phyloP scores from a whole-genome alignment of 495 filamentous ascomycete genomes.

The Neurospora sublineolata region DNA sequence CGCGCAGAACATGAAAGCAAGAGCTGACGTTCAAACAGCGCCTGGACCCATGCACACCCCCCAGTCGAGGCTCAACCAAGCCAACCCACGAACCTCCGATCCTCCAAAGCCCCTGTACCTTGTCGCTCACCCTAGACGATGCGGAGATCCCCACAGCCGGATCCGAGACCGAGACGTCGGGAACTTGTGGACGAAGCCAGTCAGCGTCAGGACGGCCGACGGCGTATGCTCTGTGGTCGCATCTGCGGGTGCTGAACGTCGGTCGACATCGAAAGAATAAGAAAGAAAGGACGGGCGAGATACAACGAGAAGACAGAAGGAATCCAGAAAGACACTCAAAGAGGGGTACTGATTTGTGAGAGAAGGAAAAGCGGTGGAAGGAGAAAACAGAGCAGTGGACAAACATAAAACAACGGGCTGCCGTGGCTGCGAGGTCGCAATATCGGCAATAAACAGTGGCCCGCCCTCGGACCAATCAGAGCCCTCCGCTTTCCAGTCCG shows the following conservation, averaged over 20 bases:
- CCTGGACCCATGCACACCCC: background rate
- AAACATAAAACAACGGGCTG: background rate
- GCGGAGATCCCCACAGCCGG: background rate
- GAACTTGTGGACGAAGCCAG: background rate
- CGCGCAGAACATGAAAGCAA: background rate
- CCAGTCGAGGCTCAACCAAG: background rate
- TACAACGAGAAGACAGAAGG: background rate
- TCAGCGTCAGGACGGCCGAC: background rate
- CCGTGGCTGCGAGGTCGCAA: background rate
- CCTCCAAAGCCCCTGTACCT: background rate
- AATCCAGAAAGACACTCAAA: background rate
- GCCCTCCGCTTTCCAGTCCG: background rate
- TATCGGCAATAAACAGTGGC: background rate
- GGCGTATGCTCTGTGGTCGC: background rate
- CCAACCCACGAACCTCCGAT: background rate
- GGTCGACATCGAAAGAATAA: background rate
- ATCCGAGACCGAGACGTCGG: background rate
- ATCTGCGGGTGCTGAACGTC: background rate
- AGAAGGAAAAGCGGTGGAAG: background rate
- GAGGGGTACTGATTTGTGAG: background rate
- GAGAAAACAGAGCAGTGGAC: background rate
- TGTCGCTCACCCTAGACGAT: background rate
- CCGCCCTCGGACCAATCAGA: background rate
- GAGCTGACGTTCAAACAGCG: background rate
- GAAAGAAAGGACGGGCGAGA: background rate